phyloP scores from a whole-genome alignment of 148 eudicot genomes.

The Salicornia ramosissima region DNA sequence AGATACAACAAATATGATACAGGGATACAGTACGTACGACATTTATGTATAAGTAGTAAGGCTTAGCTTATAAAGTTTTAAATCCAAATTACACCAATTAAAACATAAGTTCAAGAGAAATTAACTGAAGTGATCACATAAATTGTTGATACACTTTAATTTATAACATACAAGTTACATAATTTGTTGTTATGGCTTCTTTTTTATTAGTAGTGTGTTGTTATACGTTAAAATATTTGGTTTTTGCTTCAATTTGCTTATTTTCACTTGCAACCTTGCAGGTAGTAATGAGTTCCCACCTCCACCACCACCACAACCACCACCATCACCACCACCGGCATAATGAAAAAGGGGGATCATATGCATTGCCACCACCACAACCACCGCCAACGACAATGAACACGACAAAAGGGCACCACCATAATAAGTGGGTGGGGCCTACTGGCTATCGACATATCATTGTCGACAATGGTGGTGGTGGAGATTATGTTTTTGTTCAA shows the following conservation, averaged over 20 bases:
- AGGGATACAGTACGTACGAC: neutral
- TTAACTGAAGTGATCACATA: neutral
- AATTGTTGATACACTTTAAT: neutral
- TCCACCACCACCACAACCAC: slow-evolving; percentile 7
- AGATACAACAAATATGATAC: neutral
- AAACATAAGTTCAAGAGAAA: neutral
- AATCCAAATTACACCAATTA: too few species aligned
- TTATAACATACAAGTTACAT: neutral
- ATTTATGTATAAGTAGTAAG: neutral
- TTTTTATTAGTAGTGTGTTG: neutral
- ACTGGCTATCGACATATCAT: slow-evolving; percentile 52
- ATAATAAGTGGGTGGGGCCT: slow-evolving; percentile 61
- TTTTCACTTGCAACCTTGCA: slow-evolving; percentile 25
- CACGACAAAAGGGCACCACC: slow-evolving; percentile 25
- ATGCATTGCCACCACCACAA: neutral
- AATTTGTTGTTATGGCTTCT: slow-evolving; percentile 7
- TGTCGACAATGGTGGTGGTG: slow-evolving; percentile 57
- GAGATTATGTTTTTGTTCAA: slow-evolving; percentile 68
- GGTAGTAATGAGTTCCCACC: slow-evolving; percentile 15
- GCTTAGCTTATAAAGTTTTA: too few species aligned
- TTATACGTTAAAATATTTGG: neutral
- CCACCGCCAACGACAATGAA: slow-evolving; percentile 3
- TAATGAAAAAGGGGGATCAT: neutral
- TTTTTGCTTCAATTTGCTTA: slow-evolving; percentile 6
- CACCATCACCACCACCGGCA: slow-evolving; percentile 1